These are phyloP conservation scores for Cryphonectria carpinicola DNA, from an alignment of 2,329 filamentous ascomycete species.

Conservation along the genomic window DNA sequence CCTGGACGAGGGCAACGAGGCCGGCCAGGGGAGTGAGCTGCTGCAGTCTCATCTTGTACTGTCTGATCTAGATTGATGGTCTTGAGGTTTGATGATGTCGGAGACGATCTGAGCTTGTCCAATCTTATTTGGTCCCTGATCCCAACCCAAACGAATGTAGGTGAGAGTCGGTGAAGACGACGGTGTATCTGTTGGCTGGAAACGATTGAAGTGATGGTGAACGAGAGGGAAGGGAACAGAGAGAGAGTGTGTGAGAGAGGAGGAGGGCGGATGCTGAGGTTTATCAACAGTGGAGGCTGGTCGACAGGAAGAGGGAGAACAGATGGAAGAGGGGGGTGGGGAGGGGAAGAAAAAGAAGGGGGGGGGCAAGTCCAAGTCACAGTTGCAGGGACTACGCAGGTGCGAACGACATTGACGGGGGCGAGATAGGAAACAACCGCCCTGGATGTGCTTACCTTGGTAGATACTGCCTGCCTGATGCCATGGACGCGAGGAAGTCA, in stretches of 20 bases:
- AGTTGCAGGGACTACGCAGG: slow-evolving; percentile 13
- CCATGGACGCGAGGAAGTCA: slow-evolving; percentile 5
- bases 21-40: slow-evolving; percentile 25
- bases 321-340: background rate
- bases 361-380: background rate
- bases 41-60: slow-evolving; percentile 31
- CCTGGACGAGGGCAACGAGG: slow-evolving; percentile 25
- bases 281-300: slow-evolving; percentile 21
- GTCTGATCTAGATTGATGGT: background rate
- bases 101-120: background rate
- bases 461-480: background rate
- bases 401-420: background rate
- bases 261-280: slow-evolving; percentile 16
- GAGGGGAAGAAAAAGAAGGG: background rate
- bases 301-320: background rate
- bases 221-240: slow-evolving; percentile 5
- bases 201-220: slow-evolving; percentile 21
- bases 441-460: background rate
- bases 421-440: background rate
- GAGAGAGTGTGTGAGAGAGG: slow-evolving; percentile 1
- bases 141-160: slow-evolving; percentile 18
- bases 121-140: background rate
- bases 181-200: slow-evolving; percentile 17
- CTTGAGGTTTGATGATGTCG: background rate
- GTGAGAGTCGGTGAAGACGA: slow-evolving; percentile 22